These are phyloP conservation scores for Nicotiana attenuata DNA, from an alignment of 257 asterid species.

Conservation along the genomic window DNA sequence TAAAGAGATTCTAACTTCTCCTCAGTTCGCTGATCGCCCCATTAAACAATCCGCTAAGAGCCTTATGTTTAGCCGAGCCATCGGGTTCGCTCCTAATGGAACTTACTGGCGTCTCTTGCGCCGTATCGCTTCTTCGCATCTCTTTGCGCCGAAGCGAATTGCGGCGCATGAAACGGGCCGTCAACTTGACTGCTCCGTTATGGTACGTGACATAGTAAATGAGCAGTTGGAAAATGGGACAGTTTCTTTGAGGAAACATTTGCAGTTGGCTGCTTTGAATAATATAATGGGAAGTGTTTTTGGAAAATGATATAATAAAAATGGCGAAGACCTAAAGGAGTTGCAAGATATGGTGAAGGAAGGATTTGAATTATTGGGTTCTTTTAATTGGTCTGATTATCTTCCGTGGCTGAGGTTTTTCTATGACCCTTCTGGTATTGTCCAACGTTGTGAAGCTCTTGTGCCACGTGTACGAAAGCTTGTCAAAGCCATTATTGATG, in stretches of 20 bases:
- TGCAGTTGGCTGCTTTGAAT: constrained; percentile 43
- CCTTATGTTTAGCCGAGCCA: constrained; percentile 64
- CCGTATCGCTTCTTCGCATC: constrained; percentile 41
- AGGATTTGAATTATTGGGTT: constrained; percentile 53
- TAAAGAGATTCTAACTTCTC: constrained; percentile 46
- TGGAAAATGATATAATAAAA: constrained; percentile 31
- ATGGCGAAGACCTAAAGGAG: constrained; percentile 23
- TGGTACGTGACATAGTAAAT: constrained; percentile 27
- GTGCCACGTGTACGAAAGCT: constrained; percentile 36
- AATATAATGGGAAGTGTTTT: constrained; percentile 43
- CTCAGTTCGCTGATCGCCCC: constrained; percentile 51
- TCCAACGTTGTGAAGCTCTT: constrained; percentile 32
- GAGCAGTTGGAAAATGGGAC: constrained; percentile 32
- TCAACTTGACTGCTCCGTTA: constrained; percentile 35
- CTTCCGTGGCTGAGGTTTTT: constrained; percentile 43
- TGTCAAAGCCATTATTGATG: constrained; percentile 32
- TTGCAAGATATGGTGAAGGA: constrained; percentile 43
- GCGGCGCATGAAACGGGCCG: constrained; percentile 39
- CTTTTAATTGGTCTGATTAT: constrained; percentile 56
- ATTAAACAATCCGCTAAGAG: constrained; percentile 49
- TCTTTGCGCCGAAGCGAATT: constrained; percentile 43
- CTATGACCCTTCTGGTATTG: constrained; percentile 37
- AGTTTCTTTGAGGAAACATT: constrained; percentile 36
- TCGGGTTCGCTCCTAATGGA: constrained; percentile 53
- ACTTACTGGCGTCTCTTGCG: constrained; percentile 49